Base-by-base conservation (phyloP, 2,329 filamentous ascomycete species). In the Tympanopsis confertula region DNA sequence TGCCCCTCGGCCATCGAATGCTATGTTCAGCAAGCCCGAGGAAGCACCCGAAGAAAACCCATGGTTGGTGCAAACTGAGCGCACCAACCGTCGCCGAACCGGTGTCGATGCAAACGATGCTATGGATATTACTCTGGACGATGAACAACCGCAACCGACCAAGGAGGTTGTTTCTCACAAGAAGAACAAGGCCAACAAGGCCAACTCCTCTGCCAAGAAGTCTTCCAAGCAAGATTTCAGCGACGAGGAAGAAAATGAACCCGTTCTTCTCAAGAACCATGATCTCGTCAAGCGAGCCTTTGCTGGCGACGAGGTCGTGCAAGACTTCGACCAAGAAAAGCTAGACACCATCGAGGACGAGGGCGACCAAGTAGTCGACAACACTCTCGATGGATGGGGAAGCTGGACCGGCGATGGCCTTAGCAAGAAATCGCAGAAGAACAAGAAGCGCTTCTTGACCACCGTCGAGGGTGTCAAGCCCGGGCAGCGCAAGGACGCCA, bases 361-460 rank as follows among this genome's bases (percentile, higher is more conserved):
- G 55, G 77, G 71, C 35, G 71, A 80, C 40, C 70, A 81, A 48
- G 61, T 76, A 35, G 59, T 75, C 18, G 76, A 78, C 47, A 71
- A 71, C 40, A 71, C 72, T 14, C 63, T 86, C 5, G 78, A 78
- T 2, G 81, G 81, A 35, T 86, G 81, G 81, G 81, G 81, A 38
- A 68, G 59, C 47, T 86, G 81, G 81, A 62, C 71, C 5, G 80
- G 80, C 38, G 66, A 69, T n/a, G 79, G 78, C n/a, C 59, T 82
- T 43, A 71, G 68, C 49, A 75, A 74, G 47, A 66, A 62, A 44
- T 62, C 69, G 35, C 62, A 65, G 45, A 66, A 69, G 43, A 55
- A 59, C 52, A 68, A 66, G 50, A 57, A 55, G 41, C 58, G 62
- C 38, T 58, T 65, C 35, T 53, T 71, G 26, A 65, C 55, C 3